Base-by-base conservation (phyloP, 169 alveolate genomes). In the Cryptosporidium ryanae region DNA sequence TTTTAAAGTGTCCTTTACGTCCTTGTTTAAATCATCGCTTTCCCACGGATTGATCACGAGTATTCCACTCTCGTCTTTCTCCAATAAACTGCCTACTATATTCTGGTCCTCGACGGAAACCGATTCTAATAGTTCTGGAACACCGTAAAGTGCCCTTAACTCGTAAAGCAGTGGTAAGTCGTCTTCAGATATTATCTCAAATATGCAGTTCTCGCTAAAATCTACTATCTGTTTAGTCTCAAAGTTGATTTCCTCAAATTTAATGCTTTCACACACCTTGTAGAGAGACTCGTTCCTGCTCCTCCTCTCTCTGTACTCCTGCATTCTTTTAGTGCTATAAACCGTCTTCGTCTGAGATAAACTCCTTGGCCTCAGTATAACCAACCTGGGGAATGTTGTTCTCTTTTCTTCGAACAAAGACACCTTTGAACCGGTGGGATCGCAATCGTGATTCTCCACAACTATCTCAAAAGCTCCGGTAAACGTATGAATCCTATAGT, bases 1-100 rank as follows among this genome's bases (percentile, higher is more conserved):
- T 25, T 61, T 23, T 61, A 21, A 21, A 15, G 31, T 7, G 6
- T 65, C 17, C 7, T 18, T 65, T 65, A 34, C 23, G 29, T 1
- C 29, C 8, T 50, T 10, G 17, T 27, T 27, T 46, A 46, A 46
- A 52, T 52, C 27, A 65, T 18, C 12, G 17, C 13, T 38, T n/a
- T 76, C 87, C 87, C 87, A 76, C 3, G 83, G 83, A 76, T 76
- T 55, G 44, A 76, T 17, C 25, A 76, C 7, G 18, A 61, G 48
- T 15, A 59, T 59, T 2, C 87, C 87, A 21, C 87, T 76, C 15
- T 76, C 87, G 29, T 76, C 87, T 44, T 76, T 76, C 27, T 55
- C 87, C 1, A 76, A 31, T 43, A 76, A 31, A 43, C 48, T 55
- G 18, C 83, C 83, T 29, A 76, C 44, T 25, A 59, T 57, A 46